These are phyloP conservation scores for Cylindrodendrum hubeiense DNA, from an alignment of 2,329 filamentous ascomycete species.

Conservation along the genomic window DNA sequence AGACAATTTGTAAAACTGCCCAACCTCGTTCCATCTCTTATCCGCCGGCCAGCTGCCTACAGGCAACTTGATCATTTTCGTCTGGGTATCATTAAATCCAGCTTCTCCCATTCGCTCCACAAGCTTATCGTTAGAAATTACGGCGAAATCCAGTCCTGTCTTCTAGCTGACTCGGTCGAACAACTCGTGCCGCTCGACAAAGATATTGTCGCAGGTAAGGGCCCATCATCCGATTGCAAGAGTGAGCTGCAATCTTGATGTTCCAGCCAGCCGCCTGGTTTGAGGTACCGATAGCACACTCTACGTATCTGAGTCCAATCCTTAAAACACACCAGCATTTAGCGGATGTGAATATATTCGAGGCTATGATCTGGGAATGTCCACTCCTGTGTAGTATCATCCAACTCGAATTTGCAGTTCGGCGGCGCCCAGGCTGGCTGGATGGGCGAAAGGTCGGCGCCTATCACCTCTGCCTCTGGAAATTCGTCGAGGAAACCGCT, in stretches of 20 bases:
- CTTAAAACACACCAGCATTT: constrained; percentile 65
- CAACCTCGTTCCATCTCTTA: constrained; percentile 35
- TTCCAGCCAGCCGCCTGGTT: constrained; percentile 63
- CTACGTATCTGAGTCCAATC: constrained; percentile 67
- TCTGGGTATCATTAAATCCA: background rate
- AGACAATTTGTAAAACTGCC: constrained; percentile 44
- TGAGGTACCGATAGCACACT: constrained; percentile 63
- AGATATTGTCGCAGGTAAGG: constrained; percentile 37
- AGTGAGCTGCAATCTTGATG: constrained; percentile 39
- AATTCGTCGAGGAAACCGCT: constrained; percentile 62
- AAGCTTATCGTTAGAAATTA: background rate
- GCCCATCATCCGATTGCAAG: constrained; percentile 42
- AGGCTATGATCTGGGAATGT: constrained; percentile 52
- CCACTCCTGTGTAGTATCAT: constrained; percentile 47
- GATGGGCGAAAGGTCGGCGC: constrained; percentile 61
- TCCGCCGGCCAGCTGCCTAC: constrained; percentile 38
- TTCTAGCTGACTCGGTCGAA: background rate
- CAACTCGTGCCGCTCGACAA: constrained; percentile 35
- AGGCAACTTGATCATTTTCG: constrained; percentile 34
- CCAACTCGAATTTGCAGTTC: constrained; percentile 56
- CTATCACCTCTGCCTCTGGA: constrained; percentile 58
- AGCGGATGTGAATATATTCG: constrained; percentile 71
- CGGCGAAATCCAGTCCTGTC: constrained; percentile 41
- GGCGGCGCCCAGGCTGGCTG: constrained; percentile 57
- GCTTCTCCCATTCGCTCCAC: background rate